A percentile compares a stretch with the other conserved stretches of the same genome.
Evolutionary conservation across 2,329 filamentous ascomycete genomes (phyloP).

Genomic region (Epichloe sp.): DNA sequence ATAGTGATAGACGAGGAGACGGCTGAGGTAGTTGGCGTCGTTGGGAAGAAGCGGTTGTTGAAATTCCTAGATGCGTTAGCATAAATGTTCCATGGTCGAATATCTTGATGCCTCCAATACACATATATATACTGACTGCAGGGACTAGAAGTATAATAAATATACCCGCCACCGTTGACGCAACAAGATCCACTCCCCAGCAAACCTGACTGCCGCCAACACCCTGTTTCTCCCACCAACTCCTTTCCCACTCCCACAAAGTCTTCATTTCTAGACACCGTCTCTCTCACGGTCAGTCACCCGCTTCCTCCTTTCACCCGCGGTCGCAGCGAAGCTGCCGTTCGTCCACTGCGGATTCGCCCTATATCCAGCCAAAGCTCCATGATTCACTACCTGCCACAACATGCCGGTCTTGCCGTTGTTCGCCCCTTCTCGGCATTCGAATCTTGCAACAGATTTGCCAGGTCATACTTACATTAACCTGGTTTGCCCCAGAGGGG

Average conservation of each 20-base stretch:
- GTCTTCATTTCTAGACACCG: not conserved
- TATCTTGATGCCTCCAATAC: not conserved
- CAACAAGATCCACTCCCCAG: not conserved
- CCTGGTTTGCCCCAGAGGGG: too few species aligned
- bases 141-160: not conserved
- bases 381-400: too few species aligned
- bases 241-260: not conserved
- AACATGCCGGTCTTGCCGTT: too few species aligned
- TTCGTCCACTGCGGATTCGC: too few species aligned
- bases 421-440: too few species aligned
- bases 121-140: not conserved
- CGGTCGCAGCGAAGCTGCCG: too few species aligned
- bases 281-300: too few species aligned
- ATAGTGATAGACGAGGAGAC: constrained; percentile 39
- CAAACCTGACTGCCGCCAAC: not conserved
- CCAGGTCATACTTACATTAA: too few species aligned
- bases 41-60: constrained; percentile 42
- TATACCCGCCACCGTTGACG: not conserved
- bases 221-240: not conserved
- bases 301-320: too few species aligned
- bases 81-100: not conserved
- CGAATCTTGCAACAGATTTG: too few species aligned
- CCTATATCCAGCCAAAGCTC: too few species aligned
- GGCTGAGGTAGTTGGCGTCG: constrained; percentile 35
- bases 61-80: constrained; percentile 3